Evolutionary conservation across 495 filamentous ascomycete species (phyloP), one percentile per base, ranked within the genome.

Genomic region (Neurospora hispaniola): DNA sequence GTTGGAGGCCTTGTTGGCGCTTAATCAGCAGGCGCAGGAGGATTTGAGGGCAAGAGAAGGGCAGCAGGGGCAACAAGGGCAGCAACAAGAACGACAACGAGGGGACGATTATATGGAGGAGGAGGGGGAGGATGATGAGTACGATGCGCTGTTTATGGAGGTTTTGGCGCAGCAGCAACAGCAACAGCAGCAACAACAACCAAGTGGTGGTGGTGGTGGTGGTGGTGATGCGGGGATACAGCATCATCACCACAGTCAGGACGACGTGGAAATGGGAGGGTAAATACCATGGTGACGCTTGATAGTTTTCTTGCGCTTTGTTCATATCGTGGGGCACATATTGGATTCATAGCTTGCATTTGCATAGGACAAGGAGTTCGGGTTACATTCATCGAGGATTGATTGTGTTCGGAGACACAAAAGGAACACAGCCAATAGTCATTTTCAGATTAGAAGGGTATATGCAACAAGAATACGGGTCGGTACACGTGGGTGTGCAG

Each of bases 81-180:
- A 31, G 31, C 38, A 70, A 2, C 38, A 39, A 10, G n/a, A 14
- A 18, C 43, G 70, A 14, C n/a, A 42, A 11, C 43, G 71, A 0
- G 66, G 74, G 14, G 75, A 73, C 5, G 16, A 75, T 2, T 81
- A 81, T 40, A 87, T 85, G 48, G 86, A 91, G 73, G 88, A 87
- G 20, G 88, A 31, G 0, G 23, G 31, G 23, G 48, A 59, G 5
- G 48, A 59, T 18, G 54, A 35, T 66, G 54, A 89, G 70, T 91
- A 90, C 72, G 88, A 91, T 78, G 77, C 79, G 70, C 76, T 91
- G 16, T 90, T 90, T 75, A 82, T 86, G 81, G 88, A 89, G 72
- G 48, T 80, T 9, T 46, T 80, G 5, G 69, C 70, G 4, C 72
- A 73, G 46, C 70, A 74, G 46, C 42, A 71, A 31, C 43, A 73